phyloP scores from a whole-genome alignment of 2,329 filamentous ascomycete species.

The Sarocladium brachiariae region DNA sequence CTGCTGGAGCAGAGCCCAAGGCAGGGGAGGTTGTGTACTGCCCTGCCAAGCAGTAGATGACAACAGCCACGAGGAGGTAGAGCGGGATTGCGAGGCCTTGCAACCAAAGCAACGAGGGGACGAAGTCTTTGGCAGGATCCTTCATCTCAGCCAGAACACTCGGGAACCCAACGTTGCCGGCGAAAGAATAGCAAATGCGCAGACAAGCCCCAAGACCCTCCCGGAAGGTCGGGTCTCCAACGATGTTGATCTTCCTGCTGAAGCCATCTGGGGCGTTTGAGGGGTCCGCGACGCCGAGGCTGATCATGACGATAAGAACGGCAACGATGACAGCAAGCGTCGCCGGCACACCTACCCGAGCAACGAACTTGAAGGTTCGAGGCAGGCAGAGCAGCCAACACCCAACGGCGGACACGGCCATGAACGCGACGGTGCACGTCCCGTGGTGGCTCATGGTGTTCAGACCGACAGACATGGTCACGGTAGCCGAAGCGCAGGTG shows the following conservation, averaged over 20 bases:
- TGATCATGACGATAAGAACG: slow-evolving; percentile 30
- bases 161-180: slow-evolving; percentile 31
- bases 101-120: slow-evolving; percentile 22
- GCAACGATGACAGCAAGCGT: slow-evolving; percentile 28
- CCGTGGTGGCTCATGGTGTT: slow-evolving; percentile 59
- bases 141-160: slow-evolving; percentile 27
- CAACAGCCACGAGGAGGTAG: slow-evolving; percentile 25
- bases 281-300: slow-evolving; percentile 25
- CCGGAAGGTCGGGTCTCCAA: slow-evolving; percentile 23
- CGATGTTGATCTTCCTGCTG: slow-evolving; percentile 22
- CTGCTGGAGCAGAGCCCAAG: slow-evolving; percentile 24
- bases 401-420: slow-evolving; percentile 53
- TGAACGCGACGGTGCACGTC: slow-evolving; percentile 60
- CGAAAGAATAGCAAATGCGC: slow-evolving; percentile 29
- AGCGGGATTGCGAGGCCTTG: slow-evolving; percentile 26
- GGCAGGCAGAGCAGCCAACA: slow-evolving; percentile 60
- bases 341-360: slow-evolving; percentile 21
- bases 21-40: slow-evolving; percentile 26
- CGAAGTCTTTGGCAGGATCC: slow-evolving; percentile 24
- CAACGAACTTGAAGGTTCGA: slow-evolving; percentile 49
- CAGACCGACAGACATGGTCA: slow-evolving; percentile 60
- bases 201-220: slow-evolving; percentile 26
- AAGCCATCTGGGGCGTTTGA: slow-evolving; percentile 21
- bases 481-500: slow-evolving; percentile 60
- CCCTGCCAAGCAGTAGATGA: slow-evolving; percentile 25